These are phyloP conservation scores for Seminavis robusta DNA, from an alignment of 108 stramenopile genomes.

Conservation along the genomic window DNA sequence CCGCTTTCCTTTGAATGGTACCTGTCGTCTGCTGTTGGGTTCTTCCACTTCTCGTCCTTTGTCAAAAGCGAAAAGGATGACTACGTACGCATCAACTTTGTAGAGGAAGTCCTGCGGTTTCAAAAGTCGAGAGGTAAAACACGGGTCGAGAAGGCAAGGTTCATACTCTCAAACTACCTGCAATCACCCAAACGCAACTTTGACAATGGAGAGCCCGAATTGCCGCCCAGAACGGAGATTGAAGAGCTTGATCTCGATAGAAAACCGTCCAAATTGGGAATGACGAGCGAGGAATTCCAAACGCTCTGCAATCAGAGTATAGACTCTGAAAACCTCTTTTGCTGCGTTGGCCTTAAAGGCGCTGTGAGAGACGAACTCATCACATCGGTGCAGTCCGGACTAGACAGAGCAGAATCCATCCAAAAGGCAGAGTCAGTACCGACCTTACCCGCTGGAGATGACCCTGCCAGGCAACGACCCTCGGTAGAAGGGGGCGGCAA, in stretches of 20 bases:
- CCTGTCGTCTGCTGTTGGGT: constrained; percentile 45
- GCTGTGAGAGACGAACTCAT: constrained; percentile 6
- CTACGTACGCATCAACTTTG: constrained; percentile 70
- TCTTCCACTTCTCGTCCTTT: constrained; percentile 70
- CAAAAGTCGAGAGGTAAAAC: constrained; percentile 31
- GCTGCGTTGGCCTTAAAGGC: constrained; percentile 44
- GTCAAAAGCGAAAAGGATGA: constrained; percentile 60
- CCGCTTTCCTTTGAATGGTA: constrained; percentile 62
- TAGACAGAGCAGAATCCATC: constrained; percentile 3
- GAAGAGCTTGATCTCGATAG: constrained; percentile 38
- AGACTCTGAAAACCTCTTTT: constrained; percentile 8
- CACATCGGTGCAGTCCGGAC: background rate
- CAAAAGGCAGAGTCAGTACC: background rate
- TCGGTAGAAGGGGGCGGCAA: background rate
- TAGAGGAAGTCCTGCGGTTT: constrained; percentile 69
- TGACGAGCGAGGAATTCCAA: constrained; percentile 10
- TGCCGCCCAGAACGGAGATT: constrained; percentile 47
- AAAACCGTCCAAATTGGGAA: background rate
- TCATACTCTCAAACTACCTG: too few relatives aligned
- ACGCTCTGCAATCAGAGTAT: background rate
- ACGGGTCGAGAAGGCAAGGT: constrained; percentile 37
- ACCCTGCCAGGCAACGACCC: background rate
- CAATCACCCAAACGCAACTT: too few relatives aligned
- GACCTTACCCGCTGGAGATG: background rate
- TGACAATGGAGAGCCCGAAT: too few relatives aligned